A percentile compares a stretch with the other conserved stretches of the same genome.
phyloP scores from a whole-genome alignment of 768 basidiomycete genomes.

The Boletus subcaerulescens region DNA sequence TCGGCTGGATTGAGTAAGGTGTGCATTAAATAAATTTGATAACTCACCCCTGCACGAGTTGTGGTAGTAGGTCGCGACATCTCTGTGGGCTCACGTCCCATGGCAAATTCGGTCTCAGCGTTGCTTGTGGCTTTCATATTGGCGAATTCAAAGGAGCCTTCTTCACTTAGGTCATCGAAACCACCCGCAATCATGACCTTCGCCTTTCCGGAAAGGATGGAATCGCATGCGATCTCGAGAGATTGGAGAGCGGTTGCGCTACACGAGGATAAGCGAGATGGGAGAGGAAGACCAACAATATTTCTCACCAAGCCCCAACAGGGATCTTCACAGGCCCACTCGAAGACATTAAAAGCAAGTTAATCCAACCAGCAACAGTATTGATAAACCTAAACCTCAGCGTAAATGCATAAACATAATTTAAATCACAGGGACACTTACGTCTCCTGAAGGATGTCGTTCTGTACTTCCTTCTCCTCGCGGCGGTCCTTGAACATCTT shows the following conservation, averaged over 20 bases:
- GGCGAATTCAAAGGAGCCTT: conserved; percentile 98
- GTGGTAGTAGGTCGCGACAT: conserved; percentile 98
- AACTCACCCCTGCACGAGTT: conserved; percentile 86
- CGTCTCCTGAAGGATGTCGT: conserved; percentile 98
- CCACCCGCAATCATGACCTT: conserved; percentile 99
- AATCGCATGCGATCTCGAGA: conserved; percentile 96
- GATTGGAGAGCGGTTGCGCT: conserved; percentile 98
- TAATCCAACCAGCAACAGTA: conserved; percentile 98
- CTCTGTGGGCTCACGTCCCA: conserved; percentile 98
- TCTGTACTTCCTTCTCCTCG: conserved; percentile 97
- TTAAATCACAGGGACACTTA: conserved; percentile 36
- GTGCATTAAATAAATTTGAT: background rate
- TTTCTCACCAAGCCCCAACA: conserved; percentile 89
- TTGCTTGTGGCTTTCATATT: conserved; percentile 99
- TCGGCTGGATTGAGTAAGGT: conserved; percentile 1
- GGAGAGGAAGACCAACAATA: background rate
- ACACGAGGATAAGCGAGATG: conserved; percentile 4
- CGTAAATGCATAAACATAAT: conserved; percentile 5
- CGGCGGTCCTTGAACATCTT: conserved; percentile 99
- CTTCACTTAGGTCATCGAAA: conserved; percentile 97
- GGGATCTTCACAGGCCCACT: conserved; percentile 99
- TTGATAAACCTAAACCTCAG: conserved; percentile 81
- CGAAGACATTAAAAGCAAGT: conserved; percentile 90
- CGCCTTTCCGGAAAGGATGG: conserved; percentile 91
- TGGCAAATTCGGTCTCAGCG: conserved; percentile 94